These are phyloP conservation scores for Blastocladiella emersonii DNA, from an alignment of 371 early-diverging fungal genomes.

Conservation along the genomic window DNA sequence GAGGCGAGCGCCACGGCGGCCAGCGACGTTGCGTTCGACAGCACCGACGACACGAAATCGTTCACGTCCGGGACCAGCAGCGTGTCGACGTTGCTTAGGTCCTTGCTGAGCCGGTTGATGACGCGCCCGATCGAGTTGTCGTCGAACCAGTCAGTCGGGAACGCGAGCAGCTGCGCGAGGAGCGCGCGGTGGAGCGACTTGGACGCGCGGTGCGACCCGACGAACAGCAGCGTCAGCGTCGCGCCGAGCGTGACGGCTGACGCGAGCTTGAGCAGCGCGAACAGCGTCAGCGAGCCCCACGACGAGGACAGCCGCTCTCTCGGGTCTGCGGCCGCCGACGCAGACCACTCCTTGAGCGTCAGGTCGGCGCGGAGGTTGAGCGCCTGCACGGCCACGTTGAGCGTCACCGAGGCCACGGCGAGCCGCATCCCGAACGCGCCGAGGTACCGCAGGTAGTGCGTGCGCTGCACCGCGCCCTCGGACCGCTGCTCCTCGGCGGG, in stretches of 20 bases:
- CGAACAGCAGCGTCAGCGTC: background rate
- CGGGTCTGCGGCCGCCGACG: background rate
- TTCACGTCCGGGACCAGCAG: background rate
- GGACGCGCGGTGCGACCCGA: background rate
- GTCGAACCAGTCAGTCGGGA: background rate
- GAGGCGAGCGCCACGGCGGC: background rate
- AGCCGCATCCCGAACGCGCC: background rate
- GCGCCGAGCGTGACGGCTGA: background rate
- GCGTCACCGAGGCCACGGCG: background rate
- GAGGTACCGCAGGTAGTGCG: background rate
- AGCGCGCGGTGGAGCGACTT: background rate
- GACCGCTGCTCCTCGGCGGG: background rate
- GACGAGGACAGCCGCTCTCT: too few species aligned
- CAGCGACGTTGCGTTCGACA: background rate
- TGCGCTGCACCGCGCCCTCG: background rate
- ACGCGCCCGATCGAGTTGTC: slow-evolving; percentile 34
- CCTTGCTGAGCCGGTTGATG: slow-evolving; percentile 33
- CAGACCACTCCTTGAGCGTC: background rate
- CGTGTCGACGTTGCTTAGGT: slow-evolving; percentile 22
- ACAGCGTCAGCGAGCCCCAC: background rate
- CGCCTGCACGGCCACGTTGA: background rate
- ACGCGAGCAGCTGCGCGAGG: background rate
- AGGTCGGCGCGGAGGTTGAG: background rate
- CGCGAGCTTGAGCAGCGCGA: background rate
- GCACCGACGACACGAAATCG: background rate